Evolutionary conservation across 306 rosid species (phyloP), one percentile per base, ranked within the genome.

Genomic region (Abrus pulchellus): DNA sequence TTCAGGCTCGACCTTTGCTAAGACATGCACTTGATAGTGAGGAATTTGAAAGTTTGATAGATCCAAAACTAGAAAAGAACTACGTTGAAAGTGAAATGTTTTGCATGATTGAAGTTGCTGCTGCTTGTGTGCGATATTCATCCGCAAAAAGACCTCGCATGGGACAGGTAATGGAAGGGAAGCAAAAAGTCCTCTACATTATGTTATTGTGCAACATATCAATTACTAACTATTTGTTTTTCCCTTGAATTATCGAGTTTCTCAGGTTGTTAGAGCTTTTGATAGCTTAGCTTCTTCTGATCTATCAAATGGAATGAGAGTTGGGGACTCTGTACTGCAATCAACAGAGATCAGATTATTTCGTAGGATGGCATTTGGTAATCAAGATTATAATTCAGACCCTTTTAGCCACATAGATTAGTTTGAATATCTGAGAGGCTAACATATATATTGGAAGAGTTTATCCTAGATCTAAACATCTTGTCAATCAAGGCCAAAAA

Each of bases 51-150:
- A 14, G 33, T 20, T 41, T 65, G 50, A 38, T 3, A 41, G 71
- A 65, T 41, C 71, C 71, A 65, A 65, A 65, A n/a, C 71, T 65
- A 7, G 71, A 45, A 65, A 40, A 65, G 49, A 65, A 20, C 34
- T 65, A 65, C 0, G 30, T 41, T 65, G 50, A 65, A 38, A 41
- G 52, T 14, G 71, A 65, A 65, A 65, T 65, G 48, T 7, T 65
- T 65, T 65, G 71, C 71, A 65, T 65, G 71, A 5, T 65, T n/a
- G 71, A 65, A 20, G 71, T 65, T 65, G 71, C 71, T 65, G 71
- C 71, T 20, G 71, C 71, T 40, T 65, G 71, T 48, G 71, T 65
- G 69, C 45, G 44, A 36, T 40, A 63, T 38, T 63, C 69, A 36
- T 34, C 69, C 38, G 44, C 30, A 29, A 63, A 40, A 36, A 63